Conservation (phyloP, 371 early-diverging fungal species). For the Mortierella sp. region DNA sequence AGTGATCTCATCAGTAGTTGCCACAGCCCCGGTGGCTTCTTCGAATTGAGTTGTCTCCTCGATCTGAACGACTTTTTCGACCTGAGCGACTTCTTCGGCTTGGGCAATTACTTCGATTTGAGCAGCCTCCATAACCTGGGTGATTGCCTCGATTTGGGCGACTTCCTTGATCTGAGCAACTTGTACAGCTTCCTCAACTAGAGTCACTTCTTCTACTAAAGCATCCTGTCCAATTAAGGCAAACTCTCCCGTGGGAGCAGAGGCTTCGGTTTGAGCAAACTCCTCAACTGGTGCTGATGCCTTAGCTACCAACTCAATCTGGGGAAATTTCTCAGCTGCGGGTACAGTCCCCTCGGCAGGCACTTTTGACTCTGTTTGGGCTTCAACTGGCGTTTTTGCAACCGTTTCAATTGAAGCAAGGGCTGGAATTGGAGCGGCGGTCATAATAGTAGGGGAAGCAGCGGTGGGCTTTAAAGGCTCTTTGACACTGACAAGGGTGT, state of each 20-base stretch:
- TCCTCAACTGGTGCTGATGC: neutral
- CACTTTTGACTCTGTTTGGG: neutral
- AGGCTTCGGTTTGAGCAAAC: too few relatives aligned
- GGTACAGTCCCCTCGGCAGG: neutral
- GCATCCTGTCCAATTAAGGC: neutral
- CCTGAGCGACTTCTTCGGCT: neutral
- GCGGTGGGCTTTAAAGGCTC: slow-evolving; percentile 5
- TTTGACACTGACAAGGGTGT: neutral
- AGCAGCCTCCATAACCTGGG: neutral
- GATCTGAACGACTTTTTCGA: neutral
- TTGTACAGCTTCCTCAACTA: neutral
- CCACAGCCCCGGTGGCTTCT: neutral
- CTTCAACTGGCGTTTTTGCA: neutral
- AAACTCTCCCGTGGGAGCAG: neutral
- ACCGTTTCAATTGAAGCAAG: neutral
- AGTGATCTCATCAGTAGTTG: neutral
- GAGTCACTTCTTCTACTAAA: neutral
- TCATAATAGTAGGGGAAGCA: neutral
- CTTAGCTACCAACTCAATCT: neutral
- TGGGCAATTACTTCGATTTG: neutral
- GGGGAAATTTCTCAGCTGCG: neutral
- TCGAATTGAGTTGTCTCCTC: neutral
- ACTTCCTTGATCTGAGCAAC: slow-evolving; percentile 5
- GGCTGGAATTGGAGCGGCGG: neutral
- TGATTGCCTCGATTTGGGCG: neutral